Evolutionary conservation across 805 yeast species (phyloP).

Genomic region (Lipomyces mesembrius): DNA sequence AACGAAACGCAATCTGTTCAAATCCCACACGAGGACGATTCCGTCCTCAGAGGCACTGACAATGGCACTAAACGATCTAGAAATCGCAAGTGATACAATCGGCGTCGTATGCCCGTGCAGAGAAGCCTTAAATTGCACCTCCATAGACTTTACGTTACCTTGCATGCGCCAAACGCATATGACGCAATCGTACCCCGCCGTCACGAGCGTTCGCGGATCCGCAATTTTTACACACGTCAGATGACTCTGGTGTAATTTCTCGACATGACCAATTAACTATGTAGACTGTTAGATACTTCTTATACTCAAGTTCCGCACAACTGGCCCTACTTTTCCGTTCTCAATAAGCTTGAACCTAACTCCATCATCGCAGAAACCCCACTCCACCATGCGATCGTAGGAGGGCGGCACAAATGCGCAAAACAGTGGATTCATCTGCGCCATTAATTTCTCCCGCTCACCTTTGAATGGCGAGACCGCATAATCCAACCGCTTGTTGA

Average conservation of each 20-base stretch:
- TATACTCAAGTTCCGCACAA: too few species aligned
- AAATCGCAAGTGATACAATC: slow-evolving; percentile 54
- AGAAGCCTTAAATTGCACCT: slow-evolving; percentile 40
- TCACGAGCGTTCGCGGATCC: slow-evolving; percentile 36
- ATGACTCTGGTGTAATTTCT: slow-evolving; percentile 32
- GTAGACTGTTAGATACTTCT: background rate
- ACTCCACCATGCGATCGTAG: slow-evolving; percentile 37
- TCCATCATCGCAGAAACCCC: slow-evolving; percentile 39
- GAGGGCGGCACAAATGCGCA: slow-evolving; percentile 33
- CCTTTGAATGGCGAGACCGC: slow-evolving; percentile 22
- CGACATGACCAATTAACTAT: slow-evolving; percentile 35
- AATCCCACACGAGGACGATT: slow-evolving; percentile 65
- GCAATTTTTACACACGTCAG: slow-evolving; percentile 33
- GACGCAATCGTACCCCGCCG: slow-evolving; percentile 37
- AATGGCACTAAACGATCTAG: slow-evolving; percentile 59
- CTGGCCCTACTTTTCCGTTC: slow-evolving; percentile 30
- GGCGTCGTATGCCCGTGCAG: slow-evolving; percentile 62
- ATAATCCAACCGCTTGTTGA: slow-evolving; percentile 22
- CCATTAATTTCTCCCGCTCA: slow-evolving; percentile 27
- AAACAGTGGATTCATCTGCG: slow-evolving; percentile 29
- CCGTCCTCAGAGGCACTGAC: slow-evolving; percentile 63
- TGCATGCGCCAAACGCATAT: slow-evolving; percentile 49
- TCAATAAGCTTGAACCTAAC: slow-evolving; percentile 37
- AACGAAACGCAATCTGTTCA: slow-evolving; percentile 57
- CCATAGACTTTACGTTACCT: slow-evolving; percentile 29